Evolutionary conservation across 495 filamentous ascomycete species (phyloP), one percentile per base, ranked within the genome.

Genomic region (Aspergillus wentii): DNA sequence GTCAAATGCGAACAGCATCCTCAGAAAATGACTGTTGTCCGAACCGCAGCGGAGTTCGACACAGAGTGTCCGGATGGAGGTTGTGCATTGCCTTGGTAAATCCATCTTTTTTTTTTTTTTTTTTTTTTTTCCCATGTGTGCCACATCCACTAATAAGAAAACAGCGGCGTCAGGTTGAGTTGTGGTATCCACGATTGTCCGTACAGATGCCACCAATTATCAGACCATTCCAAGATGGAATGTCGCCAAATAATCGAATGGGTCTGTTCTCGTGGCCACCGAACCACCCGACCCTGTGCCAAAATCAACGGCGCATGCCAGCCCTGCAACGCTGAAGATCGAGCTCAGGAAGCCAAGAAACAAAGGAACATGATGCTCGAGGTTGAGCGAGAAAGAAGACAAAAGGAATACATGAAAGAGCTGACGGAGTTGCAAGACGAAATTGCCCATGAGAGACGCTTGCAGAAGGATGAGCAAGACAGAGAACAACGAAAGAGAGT

Each of bases 1-100:
- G 68, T 88, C 2, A 66, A 68, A 35, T 91, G 85, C 47, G 75
- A 83, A 44, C 69, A 71, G 28, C 86, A 91, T 57, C 76, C 74
- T 0, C 50, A 79, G 2, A 64, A 41, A 17, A 69, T 42, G 3
- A 59, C 64, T 0, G 23, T 79, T 2, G 38, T 86, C 3, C 41
- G 41, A 10, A 63, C 51, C 3, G 50, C 61, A 0, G 57, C 70
- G 3, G 75, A 83, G 17, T 89, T 89, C 43, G 72, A 78, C 7
- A 60, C 45, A 4, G 52, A 74, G 14, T 79, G 74, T 36, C 85
- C 86, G 0, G 85, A 89, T 54, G 85, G 86, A 2, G 85, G 85
- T n/a, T 89, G 84, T 47, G 54, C 55, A 2, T 65, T 76, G 20
- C 74, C 72, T 21, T 89, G 85, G 82, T 84, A 69, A 39, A 69